Conservation (phyloP, 1,284 basidiomycete genomes). For the Pascua sp. region DNA sequence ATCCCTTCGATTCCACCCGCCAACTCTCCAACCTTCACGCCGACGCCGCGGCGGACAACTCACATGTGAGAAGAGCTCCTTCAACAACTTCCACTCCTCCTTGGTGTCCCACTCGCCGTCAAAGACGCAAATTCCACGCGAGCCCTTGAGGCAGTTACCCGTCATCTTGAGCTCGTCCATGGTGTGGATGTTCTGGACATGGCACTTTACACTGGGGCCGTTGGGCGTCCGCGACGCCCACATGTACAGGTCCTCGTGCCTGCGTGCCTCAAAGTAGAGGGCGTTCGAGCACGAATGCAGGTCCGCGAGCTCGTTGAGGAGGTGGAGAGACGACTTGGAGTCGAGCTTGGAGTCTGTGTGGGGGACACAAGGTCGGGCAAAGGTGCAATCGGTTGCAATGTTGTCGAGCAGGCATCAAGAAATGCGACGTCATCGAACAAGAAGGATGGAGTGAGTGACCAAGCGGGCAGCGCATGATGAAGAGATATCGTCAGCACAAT, state of each 20-base stretch:
- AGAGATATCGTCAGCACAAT: constrained; percentile 2
- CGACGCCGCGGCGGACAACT: constrained; percentile 40
- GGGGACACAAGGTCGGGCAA: too few species aligned
- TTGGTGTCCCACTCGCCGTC: constrained; percentile 88
- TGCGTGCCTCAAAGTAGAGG: constrained; percentile 92
- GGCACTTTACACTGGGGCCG: constrained; percentile 93
- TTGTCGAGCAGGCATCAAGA: not conserved
- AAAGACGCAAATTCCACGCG: constrained; percentile 86
- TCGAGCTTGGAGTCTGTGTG: constrained; percentile 86
- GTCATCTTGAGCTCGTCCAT: constrained; percentile 99
- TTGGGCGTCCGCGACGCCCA: constrained; percentile 98
- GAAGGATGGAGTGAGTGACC: not conserved
- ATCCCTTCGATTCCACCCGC: not conserved
- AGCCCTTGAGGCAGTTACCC: constrained; percentile 96
- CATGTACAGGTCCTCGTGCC: constrained; percentile 93
- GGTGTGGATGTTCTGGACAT: constrained; percentile 97
- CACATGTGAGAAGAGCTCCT: constrained; percentile 95
- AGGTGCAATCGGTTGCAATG: not conserved
- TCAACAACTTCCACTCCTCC: constrained; percentile 76
- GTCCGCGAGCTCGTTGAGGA: constrained; percentile 95
- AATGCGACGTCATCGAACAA: not conserved
- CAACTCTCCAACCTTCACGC: too few species aligned
- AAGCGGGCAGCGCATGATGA: not conserved
- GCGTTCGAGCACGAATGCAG: constrained; percentile 98
- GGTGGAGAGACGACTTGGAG: constrained; percentile 89